phyloP scores from a whole-genome alignment of 495 filamentous ascomycete species.

The Neurospora pannonica region DNA sequence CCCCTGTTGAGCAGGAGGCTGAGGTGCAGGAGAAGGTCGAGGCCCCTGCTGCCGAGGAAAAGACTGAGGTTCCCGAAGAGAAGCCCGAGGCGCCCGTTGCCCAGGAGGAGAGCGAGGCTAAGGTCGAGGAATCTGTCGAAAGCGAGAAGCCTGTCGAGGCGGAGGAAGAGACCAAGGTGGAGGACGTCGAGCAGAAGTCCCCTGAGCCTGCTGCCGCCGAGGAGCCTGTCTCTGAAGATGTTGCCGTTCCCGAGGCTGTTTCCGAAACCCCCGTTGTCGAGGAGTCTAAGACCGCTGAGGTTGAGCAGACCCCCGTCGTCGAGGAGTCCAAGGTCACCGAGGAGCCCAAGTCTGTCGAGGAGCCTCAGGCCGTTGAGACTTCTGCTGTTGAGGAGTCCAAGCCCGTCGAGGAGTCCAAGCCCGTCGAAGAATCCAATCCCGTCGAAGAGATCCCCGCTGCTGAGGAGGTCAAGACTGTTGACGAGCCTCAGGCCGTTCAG shows the following conservation, averaged over 20 bases:
- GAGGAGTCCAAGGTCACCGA: conserved; percentile 2
- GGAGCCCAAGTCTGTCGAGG: conserved; percentile 4
- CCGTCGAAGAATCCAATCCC: conserved; percentile 6
- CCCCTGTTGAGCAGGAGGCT: conserved; percentile 1
- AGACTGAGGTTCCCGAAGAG: neutral
- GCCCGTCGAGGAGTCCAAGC: neutral
- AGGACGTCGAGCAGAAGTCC: conserved; percentile 5
- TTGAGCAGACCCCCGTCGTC: neutral
- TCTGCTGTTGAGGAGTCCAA: conserved; percentile 5
- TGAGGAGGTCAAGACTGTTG: neutral
- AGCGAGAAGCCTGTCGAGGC: neutral
- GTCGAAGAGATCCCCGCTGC: conserved; percentile 1
- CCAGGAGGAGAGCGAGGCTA: neutral
- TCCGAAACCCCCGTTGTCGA: conserved; percentile 5
- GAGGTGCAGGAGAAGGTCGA: neutral
- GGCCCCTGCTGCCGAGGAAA: neutral
- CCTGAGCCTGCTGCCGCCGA: neutral
- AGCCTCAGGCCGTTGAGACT: no score
- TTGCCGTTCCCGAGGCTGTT: neutral
- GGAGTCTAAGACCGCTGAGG: conserved; percentile 8
- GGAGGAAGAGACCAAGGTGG: neutral
- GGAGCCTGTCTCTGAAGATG: neutral
- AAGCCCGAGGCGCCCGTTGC: neutral
- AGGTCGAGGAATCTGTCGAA: neutral
- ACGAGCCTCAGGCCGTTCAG: neutral